Conservation (phyloP, 2,329 filamentous ascomycete genomes). For the Lecanicillium sp. region DNA sequence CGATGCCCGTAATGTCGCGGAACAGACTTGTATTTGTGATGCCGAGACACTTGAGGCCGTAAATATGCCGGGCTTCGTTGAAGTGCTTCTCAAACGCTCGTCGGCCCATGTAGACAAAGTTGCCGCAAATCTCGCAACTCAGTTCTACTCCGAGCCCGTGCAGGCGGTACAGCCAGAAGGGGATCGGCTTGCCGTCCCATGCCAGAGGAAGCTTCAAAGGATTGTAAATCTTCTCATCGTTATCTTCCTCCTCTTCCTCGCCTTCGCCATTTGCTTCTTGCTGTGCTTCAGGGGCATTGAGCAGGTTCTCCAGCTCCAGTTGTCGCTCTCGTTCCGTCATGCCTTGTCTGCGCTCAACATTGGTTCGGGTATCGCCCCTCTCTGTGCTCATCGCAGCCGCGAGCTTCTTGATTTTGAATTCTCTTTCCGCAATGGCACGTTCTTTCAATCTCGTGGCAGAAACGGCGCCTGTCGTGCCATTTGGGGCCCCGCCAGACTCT, state of each 20-base stretch:
- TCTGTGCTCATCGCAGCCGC: conserved; percentile 78
- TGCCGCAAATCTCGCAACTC: conserved; percentile 91
- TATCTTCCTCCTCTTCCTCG: conserved; percentile 64
- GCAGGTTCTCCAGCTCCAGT: conserved; percentile 84
- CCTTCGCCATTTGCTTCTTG: conserved; percentile 38
- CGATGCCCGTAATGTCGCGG: conserved; percentile 86
- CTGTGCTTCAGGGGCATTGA: conserved; percentile 33
- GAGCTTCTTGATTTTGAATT: conserved; percentile 73
- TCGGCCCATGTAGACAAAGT: conserved; percentile 97
- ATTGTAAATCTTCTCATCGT: conserved; percentile 89
- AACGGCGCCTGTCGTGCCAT: conserved; percentile 15
- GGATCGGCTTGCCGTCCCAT: conserved; percentile 98
- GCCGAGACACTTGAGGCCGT: conserved; percentile 86
- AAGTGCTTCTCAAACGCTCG: conserved; percentile 98
- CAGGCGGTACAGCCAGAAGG: conserved; percentile 96
- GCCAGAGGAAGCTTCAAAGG: conserved; percentile 90
- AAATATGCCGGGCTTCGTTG: conserved; percentile 86
- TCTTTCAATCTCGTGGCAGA: conserved; percentile 65
- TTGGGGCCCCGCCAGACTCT: conserved; percentile 23
- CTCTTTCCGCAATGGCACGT: conserved; percentile 79
- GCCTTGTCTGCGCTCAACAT: conserved; percentile 91
- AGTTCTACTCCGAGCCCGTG: conserved; percentile 95
- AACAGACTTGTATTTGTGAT: conserved; percentile 89
- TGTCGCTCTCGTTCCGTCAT: conserved; percentile 96
- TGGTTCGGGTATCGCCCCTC: conserved; percentile 80